phyloP scores from a whole-genome alignment of 2,329 filamentous ascomycete genomes.

The Trichoderma aggressivum region DNA sequence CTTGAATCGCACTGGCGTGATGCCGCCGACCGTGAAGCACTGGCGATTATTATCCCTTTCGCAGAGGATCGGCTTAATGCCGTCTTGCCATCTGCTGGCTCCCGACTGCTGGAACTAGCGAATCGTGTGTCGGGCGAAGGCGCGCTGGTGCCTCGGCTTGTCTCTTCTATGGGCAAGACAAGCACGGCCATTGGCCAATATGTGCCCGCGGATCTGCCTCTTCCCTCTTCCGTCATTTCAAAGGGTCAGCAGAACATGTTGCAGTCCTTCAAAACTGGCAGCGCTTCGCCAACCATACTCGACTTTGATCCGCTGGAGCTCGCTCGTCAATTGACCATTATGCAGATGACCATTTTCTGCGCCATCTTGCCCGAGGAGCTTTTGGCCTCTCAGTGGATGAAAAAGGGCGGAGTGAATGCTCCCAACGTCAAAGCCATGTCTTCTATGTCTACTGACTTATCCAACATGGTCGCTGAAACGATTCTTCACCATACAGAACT shows the following conservation, averaged over 20 bases:
- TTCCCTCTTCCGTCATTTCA: slow-evolving; percentile 66
- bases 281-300: slow-evolving; percentile 67
- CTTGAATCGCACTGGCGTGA: slow-evolving; percentile 93
- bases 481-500: slow-evolving; percentile 85
- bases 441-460: slow-evolving; percentile 83
- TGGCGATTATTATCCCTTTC: slow-evolving; percentile 75
- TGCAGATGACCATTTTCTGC: slow-evolving; percentile 88
- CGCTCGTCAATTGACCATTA: slow-evolving; percentile 87
- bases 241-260: slow-evolving; percentile 75
- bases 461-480: slow-evolving; percentile 88
- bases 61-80: slow-evolving; percentile 67
- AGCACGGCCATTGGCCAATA: slow-evolving; percentile 71
- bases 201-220: slow-evolving; percentile 65
- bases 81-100: slow-evolving; percentile 72
- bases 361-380: slow-evolving; percentile 90
- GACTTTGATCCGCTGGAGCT: slow-evolving; percentile 92
- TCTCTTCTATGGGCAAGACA: slow-evolving; percentile 85
- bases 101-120: slow-evolving; percentile 74
- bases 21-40: slow-evolving; percentile 71
- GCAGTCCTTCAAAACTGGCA: slow-evolving; percentile 70
- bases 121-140: slow-evolving; percentile 73
- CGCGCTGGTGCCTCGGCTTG: slow-evolving; percentile 74
- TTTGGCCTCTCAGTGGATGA: slow-evolving; percentile 89
- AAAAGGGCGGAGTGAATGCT: slow-evolving; percentile 73
- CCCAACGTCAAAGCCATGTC: slow-evolving; percentile 95